A percentile compares a stretch with the other conserved stretches of the same genome.
Evolutionary conservation across 148 eudicot species (phyloP).

Genomic region (Limonium bicolor): DNA sequence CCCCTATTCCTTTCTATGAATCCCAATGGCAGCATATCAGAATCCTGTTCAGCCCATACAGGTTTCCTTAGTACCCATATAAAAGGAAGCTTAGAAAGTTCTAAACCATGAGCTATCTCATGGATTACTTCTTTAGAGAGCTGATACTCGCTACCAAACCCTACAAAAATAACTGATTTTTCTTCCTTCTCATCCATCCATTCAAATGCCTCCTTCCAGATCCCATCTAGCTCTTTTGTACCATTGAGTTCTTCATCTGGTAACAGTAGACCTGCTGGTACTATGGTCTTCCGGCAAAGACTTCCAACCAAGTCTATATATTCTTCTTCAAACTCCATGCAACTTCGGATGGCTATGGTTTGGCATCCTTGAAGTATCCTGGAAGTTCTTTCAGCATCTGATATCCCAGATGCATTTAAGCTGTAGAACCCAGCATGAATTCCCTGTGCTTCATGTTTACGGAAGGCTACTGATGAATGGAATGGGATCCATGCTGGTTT

Average conservation of each 20-base stretch:
- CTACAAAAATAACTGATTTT: constrained; percentile 11
- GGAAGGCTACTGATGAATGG: constrained; percentile 8
- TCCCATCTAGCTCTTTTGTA: not conserved
- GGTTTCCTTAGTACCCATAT: constrained; percentile 10
- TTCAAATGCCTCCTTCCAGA: constrained; percentile 7
- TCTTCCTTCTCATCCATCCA: constrained; percentile 11
- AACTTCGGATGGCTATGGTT: not conserved
- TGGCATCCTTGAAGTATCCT: not conserved
- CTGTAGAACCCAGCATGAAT: not conserved
- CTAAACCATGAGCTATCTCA: constrained; percentile 12
- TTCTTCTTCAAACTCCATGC: constrained; percentile 10
- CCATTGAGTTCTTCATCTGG: constrained; percentile 2
- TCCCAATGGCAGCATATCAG: not conserved
- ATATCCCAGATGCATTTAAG: not conserved
- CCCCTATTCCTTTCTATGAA: not conserved
- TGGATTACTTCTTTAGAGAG: constrained; percentile 6
- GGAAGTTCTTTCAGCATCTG: not conserved
- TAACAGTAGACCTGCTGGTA: constrained; percentile 10
- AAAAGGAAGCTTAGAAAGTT: constrained; percentile 9
- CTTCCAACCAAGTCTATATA: constrained; percentile 4
- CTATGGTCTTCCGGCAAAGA: not conserved
- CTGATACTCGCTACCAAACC: constrained; percentile 14
- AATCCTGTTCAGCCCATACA: constrained; percentile 3
- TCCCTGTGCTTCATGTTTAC: constrained; percentile 4
- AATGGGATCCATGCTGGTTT: constrained; percentile 12